Evolutionary conservation across 805 yeast genomes (phyloP).

Genomic region (Starmerella stigmatis): DNA sequence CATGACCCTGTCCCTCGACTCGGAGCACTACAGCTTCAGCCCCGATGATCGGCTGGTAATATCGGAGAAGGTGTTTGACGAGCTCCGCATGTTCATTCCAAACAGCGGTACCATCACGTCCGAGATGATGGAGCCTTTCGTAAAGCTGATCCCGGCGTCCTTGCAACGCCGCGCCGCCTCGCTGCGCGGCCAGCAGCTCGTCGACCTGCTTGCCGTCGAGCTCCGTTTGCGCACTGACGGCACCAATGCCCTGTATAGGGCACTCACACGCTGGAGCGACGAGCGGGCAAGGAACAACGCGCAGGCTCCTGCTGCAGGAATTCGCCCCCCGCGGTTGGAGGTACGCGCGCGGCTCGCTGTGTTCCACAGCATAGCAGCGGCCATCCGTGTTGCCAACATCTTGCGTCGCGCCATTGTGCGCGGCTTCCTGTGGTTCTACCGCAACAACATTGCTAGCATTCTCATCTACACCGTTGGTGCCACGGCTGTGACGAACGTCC

Average conservation of each 20-base stretch:
- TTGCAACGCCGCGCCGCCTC: background rate
- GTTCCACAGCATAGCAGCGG: background rate
- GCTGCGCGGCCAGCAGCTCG: background rate
- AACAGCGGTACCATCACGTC: background rate
- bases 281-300: background rate
- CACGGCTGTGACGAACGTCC: background rate
- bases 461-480: background rate
- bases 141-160: background rate
- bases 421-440: background rate
- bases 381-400: background rate
- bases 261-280: background rate
- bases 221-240: background rate
- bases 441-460: constrained; percentile 1
- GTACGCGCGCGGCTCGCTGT: background rate
- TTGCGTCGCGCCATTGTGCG: background rate
- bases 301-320: background rate
- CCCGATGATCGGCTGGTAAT: background rate
- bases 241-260: background rate
- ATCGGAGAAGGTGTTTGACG: background rate
- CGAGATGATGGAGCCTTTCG: background rate
- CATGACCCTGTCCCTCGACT: background rate
- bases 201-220: background rate
- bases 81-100: background rate
- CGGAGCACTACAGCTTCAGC: background rate
- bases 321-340: too few relatives aligned